Evolutionary conservation across 371 early-diverging fungal genomes (phyloP).

Genomic region (Smittium culicis): DNA sequence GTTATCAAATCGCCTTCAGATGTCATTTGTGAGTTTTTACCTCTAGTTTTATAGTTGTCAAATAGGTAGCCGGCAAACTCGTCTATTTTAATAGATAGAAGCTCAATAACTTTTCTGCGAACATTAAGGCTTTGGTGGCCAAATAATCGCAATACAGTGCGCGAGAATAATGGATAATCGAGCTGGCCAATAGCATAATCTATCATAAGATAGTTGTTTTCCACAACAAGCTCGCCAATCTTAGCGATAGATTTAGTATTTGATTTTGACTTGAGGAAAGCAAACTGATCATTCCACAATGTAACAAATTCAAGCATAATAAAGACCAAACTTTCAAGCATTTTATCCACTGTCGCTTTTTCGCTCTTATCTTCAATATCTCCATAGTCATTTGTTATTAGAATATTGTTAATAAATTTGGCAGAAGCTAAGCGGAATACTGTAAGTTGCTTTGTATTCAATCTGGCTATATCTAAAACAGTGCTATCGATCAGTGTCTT

Average conservation of each 20-base stretch:
- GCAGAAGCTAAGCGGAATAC: constrained; percentile 60
- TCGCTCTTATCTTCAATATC: constrained; percentile 41
- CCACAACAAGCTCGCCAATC: neutral
- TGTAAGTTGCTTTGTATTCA: constrained; percentile 49
- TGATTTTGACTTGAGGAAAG: neutral
- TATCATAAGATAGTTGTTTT: constrained; percentile 23
- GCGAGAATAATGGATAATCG: constrained; percentile 53
- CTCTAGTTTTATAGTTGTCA: constrained; percentile 9
- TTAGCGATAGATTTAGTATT: neutral
- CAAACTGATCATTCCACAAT: neutral
- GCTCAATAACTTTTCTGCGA: constrained; percentile 62
- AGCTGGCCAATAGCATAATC: constrained; percentile 61
- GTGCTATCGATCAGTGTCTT: constrained; percentile 25
- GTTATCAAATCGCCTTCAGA: neutral
- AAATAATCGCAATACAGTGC: constrained; percentile 50
- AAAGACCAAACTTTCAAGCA: neutral
- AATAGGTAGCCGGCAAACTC: constrained; percentile 19
- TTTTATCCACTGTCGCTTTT: neutral
- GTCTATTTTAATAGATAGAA: constrained; percentile 54
- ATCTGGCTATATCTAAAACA: constrained; percentile 21
- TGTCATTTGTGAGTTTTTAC: neutral
- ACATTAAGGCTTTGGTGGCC: constrained; percentile 48
- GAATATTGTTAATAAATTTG: constrained; percentile 48
- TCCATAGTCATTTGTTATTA: constrained; percentile 34
- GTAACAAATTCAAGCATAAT: constrained; percentile 2